Percentiles rank a stretch among this genome's conserved stretches.
These are phyloP conservation scores for Triticum monococcum DNA, from an alignment of 176 grass and related monocot species.

Conservation along the genomic window DNA sequence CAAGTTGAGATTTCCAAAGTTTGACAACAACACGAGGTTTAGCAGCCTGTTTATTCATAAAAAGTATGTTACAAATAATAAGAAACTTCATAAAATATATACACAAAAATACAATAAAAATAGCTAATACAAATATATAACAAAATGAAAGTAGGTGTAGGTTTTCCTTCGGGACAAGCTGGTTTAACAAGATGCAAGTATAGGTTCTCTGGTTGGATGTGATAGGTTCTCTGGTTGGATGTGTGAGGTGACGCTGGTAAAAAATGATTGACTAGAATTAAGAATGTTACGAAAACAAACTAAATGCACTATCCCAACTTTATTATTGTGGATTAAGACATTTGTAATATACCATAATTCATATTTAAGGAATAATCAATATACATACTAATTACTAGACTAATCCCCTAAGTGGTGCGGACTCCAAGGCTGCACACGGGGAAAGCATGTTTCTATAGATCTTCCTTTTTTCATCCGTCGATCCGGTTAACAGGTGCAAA, in stretches of 20 bases:
- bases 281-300: background rate
- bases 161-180: background rate
- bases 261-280: background rate
- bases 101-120: background rate
- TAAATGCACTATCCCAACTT: background rate
- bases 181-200: background rate
- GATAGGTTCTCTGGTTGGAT: background rate
- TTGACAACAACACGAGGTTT: constrained; percentile 49
- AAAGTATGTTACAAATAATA: constrained; percentile 7
- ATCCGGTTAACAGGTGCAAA: background rate
- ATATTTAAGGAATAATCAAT: background rate
- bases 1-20: constrained; percentile 81
- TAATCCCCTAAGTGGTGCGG: no score
- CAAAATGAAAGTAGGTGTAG: constrained; percentile 14
- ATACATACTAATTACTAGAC: background rate
- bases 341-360: background rate
- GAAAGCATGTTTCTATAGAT: background rate
- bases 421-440: background rate
- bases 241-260: background rate
- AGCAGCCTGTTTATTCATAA: constrained; percentile 11
- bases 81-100: background rate
- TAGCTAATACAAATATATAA: background rate
- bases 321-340: background rate
- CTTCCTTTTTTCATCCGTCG: background rate
- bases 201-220: background rate